Percentiles rank a stretch among this genome's conserved stretches.
Conservation (phyloP, 495 filamentous ascomycete genomes). For the Talaromyces ruber region DNA sequence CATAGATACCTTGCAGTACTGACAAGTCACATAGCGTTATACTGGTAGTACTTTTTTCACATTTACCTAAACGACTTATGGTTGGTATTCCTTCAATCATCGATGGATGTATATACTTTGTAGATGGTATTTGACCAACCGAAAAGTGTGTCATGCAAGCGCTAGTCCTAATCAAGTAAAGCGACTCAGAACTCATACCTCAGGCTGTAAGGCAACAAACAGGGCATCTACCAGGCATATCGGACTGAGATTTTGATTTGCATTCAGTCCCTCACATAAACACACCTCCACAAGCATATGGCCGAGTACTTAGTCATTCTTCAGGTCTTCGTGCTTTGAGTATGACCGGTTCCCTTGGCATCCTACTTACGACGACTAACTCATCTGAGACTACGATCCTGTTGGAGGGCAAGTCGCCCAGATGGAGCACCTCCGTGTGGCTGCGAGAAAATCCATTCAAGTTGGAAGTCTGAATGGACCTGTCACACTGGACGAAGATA, state of each 20-base stretch:
- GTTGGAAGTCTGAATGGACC: not conserved
- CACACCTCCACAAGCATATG: not conserved
- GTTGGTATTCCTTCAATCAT: not conserved
- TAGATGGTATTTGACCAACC: not conserved
- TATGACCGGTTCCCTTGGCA: not conserved
- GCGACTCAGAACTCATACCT: not conserved
- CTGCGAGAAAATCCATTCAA: constrained; percentile 19
- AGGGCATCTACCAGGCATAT: not conserved
- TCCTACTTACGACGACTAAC: not conserved
- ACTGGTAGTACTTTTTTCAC: not conserved
- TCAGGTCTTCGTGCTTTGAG: not conserved
- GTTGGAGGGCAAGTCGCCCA: not conserved
- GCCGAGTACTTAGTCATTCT: not conserved
- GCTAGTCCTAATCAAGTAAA: not conserved
- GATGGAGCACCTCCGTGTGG: constrained; percentile 28
- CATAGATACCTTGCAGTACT: constrained; percentile 2
- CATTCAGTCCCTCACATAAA: not conserved
- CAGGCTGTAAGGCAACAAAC: not conserved
- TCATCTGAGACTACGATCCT: not conserved
- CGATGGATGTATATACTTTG: not conserved
- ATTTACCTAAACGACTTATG: not conserved
- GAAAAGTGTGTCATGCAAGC: not conserved
- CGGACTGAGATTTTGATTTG: not conserved
- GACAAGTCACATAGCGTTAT: not conserved
- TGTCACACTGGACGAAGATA: constrained; percentile 3